Base-by-base conservation (phyloP, 2,329 filamentous ascomycete genomes). In the Fusarium tupiense region DNA sequence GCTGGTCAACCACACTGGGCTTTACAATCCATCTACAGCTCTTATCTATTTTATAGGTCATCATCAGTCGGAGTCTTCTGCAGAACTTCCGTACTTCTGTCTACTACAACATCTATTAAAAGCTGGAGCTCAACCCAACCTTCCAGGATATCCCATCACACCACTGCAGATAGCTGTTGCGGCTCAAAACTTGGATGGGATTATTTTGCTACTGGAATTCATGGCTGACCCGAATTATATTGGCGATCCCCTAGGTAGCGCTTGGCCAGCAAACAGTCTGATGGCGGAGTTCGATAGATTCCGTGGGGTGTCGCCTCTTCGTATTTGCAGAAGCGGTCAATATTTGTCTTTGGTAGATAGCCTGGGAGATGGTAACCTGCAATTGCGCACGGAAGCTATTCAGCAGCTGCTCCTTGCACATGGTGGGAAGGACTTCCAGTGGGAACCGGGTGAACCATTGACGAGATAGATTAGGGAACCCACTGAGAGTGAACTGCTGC, bases 121-220 rank as follows among this genome's bases (percentile, higher is more conserved):
- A 33, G 8, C 3, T 19, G 47, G 47, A 33, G 47, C 29, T 50
- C 47, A 33, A 24, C 47, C 22, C 4, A 19, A 50, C 5, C 8
- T 50, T 11, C 0, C 5, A 8, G 47, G 11, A 7, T 19, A 50
- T 8, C 22, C 29, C 1, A 3, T 50, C 0, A 24, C 29, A 8
- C 47, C 47, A 2, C 16, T 50, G 2, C 47, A 50, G 4, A 24
- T 50, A 33, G 29, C 29, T 10, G 47, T 33, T 14, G 47, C 47
- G 2, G 5, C 3, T 2, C 3, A 2, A 4, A 10, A 33, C 6
- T 2, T 4, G 0, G 0, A 14, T 1, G 29, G 4, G 8, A 3
- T 19, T 24, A 11, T 2, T 0, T 8, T 50, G 4, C 16, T 50
- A 24, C 3, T 50, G 11, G 0, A 19, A 3, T 50, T 7, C 3